These are phyloP conservation scores for Fraxinus albicans DNA, from an alignment of 305 asterid genomes.

Conservation along the genomic window DNA sequence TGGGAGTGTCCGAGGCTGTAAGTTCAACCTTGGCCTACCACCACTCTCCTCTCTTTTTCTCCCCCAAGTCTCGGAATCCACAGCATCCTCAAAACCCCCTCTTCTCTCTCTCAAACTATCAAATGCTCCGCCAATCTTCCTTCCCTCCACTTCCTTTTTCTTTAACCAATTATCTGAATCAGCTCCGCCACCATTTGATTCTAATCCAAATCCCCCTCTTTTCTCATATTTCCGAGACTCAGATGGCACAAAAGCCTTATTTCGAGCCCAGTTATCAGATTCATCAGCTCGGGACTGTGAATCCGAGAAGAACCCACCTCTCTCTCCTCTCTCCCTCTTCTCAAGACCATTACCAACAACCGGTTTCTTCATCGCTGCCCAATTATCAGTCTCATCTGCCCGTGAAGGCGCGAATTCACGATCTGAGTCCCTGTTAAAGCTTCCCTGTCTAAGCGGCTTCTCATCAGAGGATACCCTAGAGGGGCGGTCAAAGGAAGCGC, in stretches of 20 bases:
- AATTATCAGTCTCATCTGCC: slow-evolving; percentile 85
- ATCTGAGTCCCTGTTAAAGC: slow-evolving; percentile 55
- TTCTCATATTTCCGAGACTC: slow-evolving; percentile 58
- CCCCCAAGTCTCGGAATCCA: slow-evolving; percentile 55
- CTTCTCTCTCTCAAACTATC: slow-evolving; percentile 36
- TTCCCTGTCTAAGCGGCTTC: slow-evolving; percentile 64
- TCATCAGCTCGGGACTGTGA: slow-evolving; percentile 86
- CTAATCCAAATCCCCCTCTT: slow-evolving; percentile 72
- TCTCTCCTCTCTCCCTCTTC: slow-evolving; percentile 39
- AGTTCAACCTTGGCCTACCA: slow-evolving; percentile 51
- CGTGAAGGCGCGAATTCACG: slow-evolving; percentile 65
- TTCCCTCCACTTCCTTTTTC: slow-evolving; percentile 31
- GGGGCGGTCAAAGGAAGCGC: slow-evolving; percentile 32
- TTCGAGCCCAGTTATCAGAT: slow-evolving; percentile 78
- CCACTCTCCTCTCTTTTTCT: slow-evolving; percentile 44
- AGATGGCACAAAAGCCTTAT: slow-evolving; percentile 62
- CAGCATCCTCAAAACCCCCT: slow-evolving; percentile 42
- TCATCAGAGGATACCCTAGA: slow-evolving; percentile 47
- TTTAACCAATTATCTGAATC: slow-evolving; percentile 70
- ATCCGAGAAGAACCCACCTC: slow-evolving; percentile 73
- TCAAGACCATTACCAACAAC: slow-evolving; percentile 33
- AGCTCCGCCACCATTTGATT: slow-evolving; percentile 54
- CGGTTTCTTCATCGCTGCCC: slow-evolving; percentile 72
- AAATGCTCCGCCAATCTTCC: background rate
- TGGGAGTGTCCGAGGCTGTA: slow-evolving; percentile 51